Percentiles rank a stretch among this genome's conserved stretches.
These are phyloP conservation scores for Euphorbia lathyris DNA, from an alignment of 345 rosid species.

Conservation along the genomic window DNA sequence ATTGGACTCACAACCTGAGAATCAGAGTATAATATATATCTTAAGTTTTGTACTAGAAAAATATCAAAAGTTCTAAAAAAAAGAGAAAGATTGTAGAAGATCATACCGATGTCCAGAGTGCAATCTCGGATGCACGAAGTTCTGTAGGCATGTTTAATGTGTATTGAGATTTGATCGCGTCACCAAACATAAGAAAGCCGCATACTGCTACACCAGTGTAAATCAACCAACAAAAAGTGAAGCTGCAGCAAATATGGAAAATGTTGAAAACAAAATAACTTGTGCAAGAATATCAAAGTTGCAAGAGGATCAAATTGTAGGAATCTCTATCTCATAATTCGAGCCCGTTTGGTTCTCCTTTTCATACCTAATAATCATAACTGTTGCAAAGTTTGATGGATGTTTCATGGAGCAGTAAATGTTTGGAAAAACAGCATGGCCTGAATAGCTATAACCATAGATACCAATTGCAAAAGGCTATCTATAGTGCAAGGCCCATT, in stretches of 20 bases:
- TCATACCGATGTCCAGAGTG: slow-evolving; percentile 70
- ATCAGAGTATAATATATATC: too few species aligned
- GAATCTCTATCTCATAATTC: too few species aligned
- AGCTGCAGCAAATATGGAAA: slow-evolving; percentile 50
- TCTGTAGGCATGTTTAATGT: slow-evolving; percentile 81
- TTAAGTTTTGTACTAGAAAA: too few species aligned
- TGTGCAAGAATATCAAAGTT: too few species aligned
- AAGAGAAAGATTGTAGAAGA: background rate
- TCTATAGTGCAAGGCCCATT: too few species aligned
- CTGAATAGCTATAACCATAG: slow-evolving; percentile 65
- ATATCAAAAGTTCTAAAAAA: too few species aligned
- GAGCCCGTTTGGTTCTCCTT: too few species aligned
- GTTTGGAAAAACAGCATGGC: slow-evolving; percentile 78
- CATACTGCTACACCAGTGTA: slow-evolving; percentile 53
- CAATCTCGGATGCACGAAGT: slow-evolving; percentile 53
- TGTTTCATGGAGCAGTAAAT: slow-evolving; percentile 79
- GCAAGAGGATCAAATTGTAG: too few species aligned
- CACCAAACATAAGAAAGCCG: slow-evolving; percentile 74
- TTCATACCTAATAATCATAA: slow-evolving; percentile 49
- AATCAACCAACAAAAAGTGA: slow-evolving; percentile 46
- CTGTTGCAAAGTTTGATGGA: slow-evolving; percentile 53
- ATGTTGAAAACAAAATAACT: too few species aligned
- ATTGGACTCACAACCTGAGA: slow-evolving; percentile 62
- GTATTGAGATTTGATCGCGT: slow-evolving; percentile 61
- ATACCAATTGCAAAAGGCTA: slow-evolving; percentile 71